A percentile compares a stretch with the other conserved stretches of the same genome.
phyloP scores from a whole-genome alignment of 1,284 basidiomycete species.

The Microbotryum violaceum region DNA sequence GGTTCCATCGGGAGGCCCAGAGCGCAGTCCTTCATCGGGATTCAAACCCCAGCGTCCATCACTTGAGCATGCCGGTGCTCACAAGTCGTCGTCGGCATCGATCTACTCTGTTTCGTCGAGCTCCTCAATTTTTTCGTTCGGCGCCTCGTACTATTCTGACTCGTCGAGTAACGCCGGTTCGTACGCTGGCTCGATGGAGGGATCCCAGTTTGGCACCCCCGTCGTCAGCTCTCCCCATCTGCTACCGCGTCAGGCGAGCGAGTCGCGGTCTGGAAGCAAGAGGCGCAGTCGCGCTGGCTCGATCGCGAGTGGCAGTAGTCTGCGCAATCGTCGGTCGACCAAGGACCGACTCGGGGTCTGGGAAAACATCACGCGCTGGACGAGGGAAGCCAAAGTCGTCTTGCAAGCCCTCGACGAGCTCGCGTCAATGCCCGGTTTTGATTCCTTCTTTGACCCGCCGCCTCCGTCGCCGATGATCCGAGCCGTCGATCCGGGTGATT shows the following conservation, averaged over 20 bases:
- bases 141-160: slow-evolving; percentile 23
- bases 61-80: neutral
- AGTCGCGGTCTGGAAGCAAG: slow-evolving; percentile 26
- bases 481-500: neutral
- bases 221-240: slow-evolving; percentile 20
- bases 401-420: slow-evolving; percentile 37
- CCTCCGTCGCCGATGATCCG: slow-evolving; percentile 5
- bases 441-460: slow-evolving; percentile 13
- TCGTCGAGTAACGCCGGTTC: slow-evolving; percentile 1
- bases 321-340: neutral
- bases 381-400: slow-evolving; percentile 40
- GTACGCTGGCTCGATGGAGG: neutral
- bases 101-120: slow-evolving; percentile 27
- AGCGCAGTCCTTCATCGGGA: too few species aligned
- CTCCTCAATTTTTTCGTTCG: slow-evolving; percentile 30
- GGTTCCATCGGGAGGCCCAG: slow-evolving; percentile 30
- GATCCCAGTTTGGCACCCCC: slow-evolving; percentile 14
- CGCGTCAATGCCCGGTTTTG: slow-evolving; percentile 21
- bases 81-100: slow-evolving; percentile 6
- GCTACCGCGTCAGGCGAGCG: slow-evolving; percentile 18
- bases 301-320: neutral
- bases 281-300: slow-evolving; percentile 18
- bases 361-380: slow-evolving; percentile 38
- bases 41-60: slow-evolving; percentile 1
- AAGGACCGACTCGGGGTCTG: slow-evolving; percentile 34